Percentiles rank a stretch among this genome's conserved stretches.
Conservation (phyloP, 371 early-diverging fungal genomes). For the Parasitella parasitica region DNA sequence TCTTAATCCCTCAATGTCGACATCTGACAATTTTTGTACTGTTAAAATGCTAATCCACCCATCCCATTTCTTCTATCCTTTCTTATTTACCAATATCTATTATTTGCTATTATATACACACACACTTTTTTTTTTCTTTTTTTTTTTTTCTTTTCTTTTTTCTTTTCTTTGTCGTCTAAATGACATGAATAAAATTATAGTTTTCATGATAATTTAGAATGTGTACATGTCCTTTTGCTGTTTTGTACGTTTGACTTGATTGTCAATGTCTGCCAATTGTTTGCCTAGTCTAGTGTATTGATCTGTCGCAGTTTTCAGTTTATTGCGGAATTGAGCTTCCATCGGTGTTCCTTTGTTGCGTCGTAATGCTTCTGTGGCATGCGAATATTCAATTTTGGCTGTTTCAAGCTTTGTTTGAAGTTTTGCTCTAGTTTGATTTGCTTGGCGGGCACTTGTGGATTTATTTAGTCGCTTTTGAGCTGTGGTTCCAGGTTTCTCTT, state of each 20-base stretch:
- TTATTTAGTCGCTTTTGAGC: background rate
- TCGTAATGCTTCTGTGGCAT: conserved; percentile 16
- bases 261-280: conserved; percentile 4
- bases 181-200: background rate
- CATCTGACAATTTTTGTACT: background rate
- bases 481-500: background rate
- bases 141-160: too few species aligned
- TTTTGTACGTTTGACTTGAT: conserved; percentile 17
- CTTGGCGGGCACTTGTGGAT: background rate
- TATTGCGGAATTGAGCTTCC: conserved; percentile 19
- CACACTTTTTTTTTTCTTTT: background rate
- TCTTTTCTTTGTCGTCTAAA: too few species aligned
- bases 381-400: conserved; percentile 3
- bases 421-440: conserved; percentile 4
- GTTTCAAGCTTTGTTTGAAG: conserved; percentile 18
- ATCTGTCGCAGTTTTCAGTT: conserved; percentile 14
- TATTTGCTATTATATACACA: background rate
- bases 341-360: conserved; percentile 26
- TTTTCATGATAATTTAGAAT: conserved; percentile 12
- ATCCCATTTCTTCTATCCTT: background rate
- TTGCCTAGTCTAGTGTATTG: conserved; percentile 6
- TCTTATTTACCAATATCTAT: background rate
- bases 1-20: background rate
- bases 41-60: background rate
- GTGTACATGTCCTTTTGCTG: conserved; percentile 28